Base-by-base conservation (phyloP, 345 rosid genomes). In the Kandelia obovata region DNA sequence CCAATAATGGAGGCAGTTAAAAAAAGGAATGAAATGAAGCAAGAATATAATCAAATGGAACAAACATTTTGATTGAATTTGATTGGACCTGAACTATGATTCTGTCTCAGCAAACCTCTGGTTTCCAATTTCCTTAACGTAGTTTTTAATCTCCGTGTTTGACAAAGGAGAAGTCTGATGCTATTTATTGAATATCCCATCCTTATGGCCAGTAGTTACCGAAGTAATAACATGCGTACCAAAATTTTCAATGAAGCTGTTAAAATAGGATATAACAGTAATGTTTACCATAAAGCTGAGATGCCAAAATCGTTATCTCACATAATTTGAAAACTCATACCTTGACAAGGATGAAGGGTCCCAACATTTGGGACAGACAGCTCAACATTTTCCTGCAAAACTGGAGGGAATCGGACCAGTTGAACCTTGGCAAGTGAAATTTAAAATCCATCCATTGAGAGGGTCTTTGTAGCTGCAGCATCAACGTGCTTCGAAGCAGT, bases 141-240 rank as follows among this genome's bases (percentile, higher is more conserved):
- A 85, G 72, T 68, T 82, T 71, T 89, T 87, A 51, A 89, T 74
- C 71, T 87, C 92, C 72, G 63, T 55, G 62, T 78, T 70, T 49
- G 92, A 78, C 73, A 87, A 78, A 65, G 87, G 83, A 7, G 96
- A 89, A 47, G 96, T 80, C 20, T 77, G 82, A 71, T 87, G 96
- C 19, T 87, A 90, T 76, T 82, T 87, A 71, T 87, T 76, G 53
- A 83, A 89, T 74, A 85, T 83, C 75, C 80, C 79, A 81, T 89
- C 96, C 80, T 85, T 87, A 56, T 92, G 88, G 52, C 96, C 96
- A 63, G 87, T 79, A 55, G 96, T 87, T 58, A 87, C 84, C 27
- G 96, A 89, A 31, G 87, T 78, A 49, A 87, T 82, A 55, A 87
- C 78, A 74, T 87, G 96, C 1, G 96, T 89, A 69, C 96, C 96